Conservation (phyloP, 2,329 filamentous ascomycete species). For the Paecilomyces sp. region DNA sequence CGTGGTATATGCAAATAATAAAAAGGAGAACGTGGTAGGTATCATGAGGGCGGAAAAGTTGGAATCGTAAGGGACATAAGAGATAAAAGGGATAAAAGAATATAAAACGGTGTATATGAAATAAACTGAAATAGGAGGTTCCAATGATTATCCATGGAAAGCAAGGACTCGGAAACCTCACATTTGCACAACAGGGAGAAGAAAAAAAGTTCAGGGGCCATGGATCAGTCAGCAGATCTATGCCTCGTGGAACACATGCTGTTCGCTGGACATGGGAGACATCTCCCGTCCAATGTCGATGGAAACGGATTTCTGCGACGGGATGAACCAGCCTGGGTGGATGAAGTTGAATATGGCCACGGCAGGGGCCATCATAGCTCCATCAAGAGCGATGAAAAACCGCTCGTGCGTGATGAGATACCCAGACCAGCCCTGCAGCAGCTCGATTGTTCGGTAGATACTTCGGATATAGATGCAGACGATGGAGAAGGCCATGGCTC, state of each 20-base stretch:
- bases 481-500: constrained; percentile 36
- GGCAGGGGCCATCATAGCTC: constrained; percentile 41
- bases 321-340: constrained; percentile 38
- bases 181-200: neutral
- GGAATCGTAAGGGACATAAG: neutral
- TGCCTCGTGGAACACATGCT: neutral
- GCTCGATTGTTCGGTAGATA: constrained; percentile 46
- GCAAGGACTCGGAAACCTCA: neutral
- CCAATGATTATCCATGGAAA: neutral
- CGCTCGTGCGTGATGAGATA: constrained; percentile 45
- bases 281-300: constrained; percentile 6
- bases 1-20: neutral
- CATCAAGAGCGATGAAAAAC: constrained; percentile 46
- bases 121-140: neutral
- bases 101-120: neutral
- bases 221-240: neutral
- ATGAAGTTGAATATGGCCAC: constrained; percentile 39
- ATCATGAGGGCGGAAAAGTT: neutral
- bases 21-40: neutral
- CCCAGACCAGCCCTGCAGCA: constrained; percentile 44
- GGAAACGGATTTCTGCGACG: constrained; percentile 9
- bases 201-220: neutral
- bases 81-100: neutral
- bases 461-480: constrained; percentile 41
- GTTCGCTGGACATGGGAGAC: neutral